Evolutionary conservation across 495 filamentous ascomycete species (phyloP).

Genomic region (Neurospora sp.): DNA sequence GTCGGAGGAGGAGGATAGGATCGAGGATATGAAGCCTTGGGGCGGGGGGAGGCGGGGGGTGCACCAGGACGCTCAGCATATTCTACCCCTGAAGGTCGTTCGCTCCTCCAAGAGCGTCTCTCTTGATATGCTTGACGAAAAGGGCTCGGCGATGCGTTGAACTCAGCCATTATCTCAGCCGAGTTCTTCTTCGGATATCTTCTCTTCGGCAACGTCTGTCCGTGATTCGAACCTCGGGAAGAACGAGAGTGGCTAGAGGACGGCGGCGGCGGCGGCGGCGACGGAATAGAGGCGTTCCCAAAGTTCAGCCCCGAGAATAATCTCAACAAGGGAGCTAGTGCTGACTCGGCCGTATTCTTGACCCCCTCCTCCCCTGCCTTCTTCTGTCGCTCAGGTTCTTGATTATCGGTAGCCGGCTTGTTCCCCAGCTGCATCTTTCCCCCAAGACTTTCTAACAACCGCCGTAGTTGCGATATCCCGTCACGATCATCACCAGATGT

Average conservation of each 20-base stretch:
- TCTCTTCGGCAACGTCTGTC: not conserved
- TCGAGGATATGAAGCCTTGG: not conserved
- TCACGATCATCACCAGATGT: not conserved
- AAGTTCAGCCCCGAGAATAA: not conserved
- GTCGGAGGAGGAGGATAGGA: not conserved
- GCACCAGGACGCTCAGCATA: not conserved
- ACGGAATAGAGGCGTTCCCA: not conserved
- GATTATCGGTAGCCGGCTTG: not conserved
- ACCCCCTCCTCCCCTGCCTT: not conserved
- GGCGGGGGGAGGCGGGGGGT: not conserved
- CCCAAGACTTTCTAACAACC: not conserved
- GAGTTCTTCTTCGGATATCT: not conserved
- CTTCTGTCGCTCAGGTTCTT: not conserved
- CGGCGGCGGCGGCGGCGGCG: not conserved
- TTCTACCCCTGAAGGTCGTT: not conserved
- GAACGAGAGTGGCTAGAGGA: not conserved
- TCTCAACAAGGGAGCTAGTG: not conserved
- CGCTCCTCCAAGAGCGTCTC: not conserved
- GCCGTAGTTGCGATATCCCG: not conserved
- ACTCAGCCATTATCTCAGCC: accelerated
- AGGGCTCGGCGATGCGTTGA: not conserved
- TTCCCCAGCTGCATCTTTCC: not conserved
- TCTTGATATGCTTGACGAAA: not conserved
- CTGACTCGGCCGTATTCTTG: no score
- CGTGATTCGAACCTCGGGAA: not conserved